Base-by-base conservation (phyloP, 176 grass and related monocot genomes). In the Hordeum marinum region DNA sequence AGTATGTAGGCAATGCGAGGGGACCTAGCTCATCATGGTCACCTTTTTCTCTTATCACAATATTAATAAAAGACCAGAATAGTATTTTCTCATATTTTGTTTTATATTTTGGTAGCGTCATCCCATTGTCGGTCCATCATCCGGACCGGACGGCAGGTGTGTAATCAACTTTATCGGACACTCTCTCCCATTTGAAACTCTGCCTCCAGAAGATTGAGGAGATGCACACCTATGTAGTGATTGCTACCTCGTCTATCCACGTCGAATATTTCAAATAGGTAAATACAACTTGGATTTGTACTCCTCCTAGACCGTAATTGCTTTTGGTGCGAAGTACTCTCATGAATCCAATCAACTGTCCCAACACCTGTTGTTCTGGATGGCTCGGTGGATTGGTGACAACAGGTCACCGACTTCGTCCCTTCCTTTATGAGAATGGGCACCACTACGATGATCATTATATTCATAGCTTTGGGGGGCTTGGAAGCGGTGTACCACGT, bases 91-190 rank as follows among this genome's bases (percentile, higher is more conserved):
- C 32, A 3, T 34, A 34, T 34, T 34, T 34, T 34, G 3, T 34
- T 34, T 34, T 34, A 34, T 3, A 40, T 79, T 85, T 85, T 85
- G 78, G 79, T 63, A 64, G 31, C 63, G 6, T 55, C 6, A 72
- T 14, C 42, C 35, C 8, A 62, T 76, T 89, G 78, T 78, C 39
- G 11, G 78, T 78, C n/a, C 39, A 72, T 48, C 78, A 68, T 62
- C 18, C 1, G 3, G 39, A 52, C 18, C 4, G 3, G 52, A 31
- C 6, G 23, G 39, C 39, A 11, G 23, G 12, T 73, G 41, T 48
- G 13, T 61, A 62, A 85, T 46, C 69, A 70, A 43, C 79, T 86
- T 78, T 72, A 57, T 32, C 72, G 69, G 63, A 89, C 46, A 50
- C 17, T 14, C 46, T 14, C 46, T 17, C 20, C 18, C 83, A 78